Evolutionary conservation across 306 rosid genomes (phyloP).

Genomic region (Boehmeria nivea): DNA sequence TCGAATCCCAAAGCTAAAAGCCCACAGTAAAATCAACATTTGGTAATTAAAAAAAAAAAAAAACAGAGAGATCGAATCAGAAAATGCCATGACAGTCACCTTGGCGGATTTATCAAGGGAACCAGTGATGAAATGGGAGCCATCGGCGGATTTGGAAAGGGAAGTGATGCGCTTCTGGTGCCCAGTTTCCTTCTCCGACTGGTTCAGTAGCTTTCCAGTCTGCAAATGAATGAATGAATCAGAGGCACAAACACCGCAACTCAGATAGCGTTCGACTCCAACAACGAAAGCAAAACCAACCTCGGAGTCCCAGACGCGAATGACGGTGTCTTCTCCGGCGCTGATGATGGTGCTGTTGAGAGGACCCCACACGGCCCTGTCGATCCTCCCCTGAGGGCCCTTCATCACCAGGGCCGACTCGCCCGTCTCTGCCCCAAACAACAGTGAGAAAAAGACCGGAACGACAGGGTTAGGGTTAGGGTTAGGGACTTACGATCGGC

Average conservation of each 20-base stretch:
- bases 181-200: constrained; percentile 70
- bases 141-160: constrained; percentile 64
- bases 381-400: constrained; percentile 89
- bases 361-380: constrained; percentile 96
- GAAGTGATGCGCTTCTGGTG: constrained; percentile 74
- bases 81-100: constrained; percentile 26
- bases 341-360: constrained; percentile 72
- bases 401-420: constrained; percentile 64
- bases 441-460: background rate
- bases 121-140: constrained; percentile 81
- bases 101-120: constrained; percentile 86
- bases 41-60: background rate
- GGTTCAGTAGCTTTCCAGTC: constrained; percentile 75
- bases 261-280: too few species aligned
- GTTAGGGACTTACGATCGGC: constrained; percentile 38
- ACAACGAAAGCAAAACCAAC: constrained; percentile 20
- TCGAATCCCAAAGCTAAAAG: constrained; percentile 76
- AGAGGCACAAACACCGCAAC: too few species aligned
- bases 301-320: constrained; percentile 97
- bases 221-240: constrained; percentile 28
- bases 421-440: constrained; percentile 44
- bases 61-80: background rate
- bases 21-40: background rate
- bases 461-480: background rate
- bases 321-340: constrained; percentile 77